Conservation (phyloP, 1,284 basidiomycete species). For the Boletus semigastroideus region DNA sequence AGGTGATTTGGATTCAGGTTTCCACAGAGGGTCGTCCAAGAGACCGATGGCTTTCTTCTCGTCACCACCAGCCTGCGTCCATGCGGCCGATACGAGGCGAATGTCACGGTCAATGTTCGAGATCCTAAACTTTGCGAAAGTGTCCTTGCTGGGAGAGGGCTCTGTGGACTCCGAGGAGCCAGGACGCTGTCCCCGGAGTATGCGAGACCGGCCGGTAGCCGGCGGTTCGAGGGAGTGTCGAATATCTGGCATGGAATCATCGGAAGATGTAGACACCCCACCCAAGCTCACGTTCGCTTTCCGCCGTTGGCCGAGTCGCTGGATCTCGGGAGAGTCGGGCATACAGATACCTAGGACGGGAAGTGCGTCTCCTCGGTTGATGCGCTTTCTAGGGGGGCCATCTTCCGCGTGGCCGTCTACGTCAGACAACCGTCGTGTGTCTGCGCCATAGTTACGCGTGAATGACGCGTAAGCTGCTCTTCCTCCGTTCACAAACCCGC, state of each 20-base stretch:
- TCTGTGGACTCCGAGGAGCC: slow-evolving; percentile 28
- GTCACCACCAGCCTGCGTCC: slow-evolving; percentile 59
- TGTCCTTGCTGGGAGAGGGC: slow-evolving; percentile 35
- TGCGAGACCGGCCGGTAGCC: slow-evolving; percentile 44
- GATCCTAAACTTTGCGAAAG: slow-evolving; percentile 59
- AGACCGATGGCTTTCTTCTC: slow-evolving; percentile 56
- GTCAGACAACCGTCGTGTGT: slow-evolving; percentile 35
- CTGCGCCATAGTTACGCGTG: slow-evolving; percentile 42
- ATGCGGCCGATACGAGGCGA: slow-evolving; percentile 56
- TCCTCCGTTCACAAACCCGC: slow-evolving; percentile 52
- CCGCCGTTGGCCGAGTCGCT: slow-evolving; percentile 50
- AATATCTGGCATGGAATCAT: slow-evolving; percentile 59
- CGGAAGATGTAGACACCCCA: slow-evolving; percentile 53
- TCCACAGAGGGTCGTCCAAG: slow-evolving; percentile 58
- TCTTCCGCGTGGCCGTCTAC: slow-evolving; percentile 44
- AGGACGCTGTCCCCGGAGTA: slow-evolving; percentile 50
- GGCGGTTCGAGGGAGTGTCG: slow-evolving; percentile 40
- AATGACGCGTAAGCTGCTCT: slow-evolving; percentile 47
- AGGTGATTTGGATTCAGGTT: slow-evolving; percentile 31
- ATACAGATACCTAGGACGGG: slow-evolving; percentile 10
- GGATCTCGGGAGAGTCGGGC: slow-evolving; percentile 58
- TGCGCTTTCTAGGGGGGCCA: slow-evolving; percentile 67
- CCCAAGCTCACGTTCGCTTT: slow-evolving; percentile 39
- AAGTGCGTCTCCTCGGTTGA: slow-evolving; percentile 48
- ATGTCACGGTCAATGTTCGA: slow-evolving; percentile 53